Conservation (phyloP, 1,284 basidiomycete species). For the Agaricales sp. region DNA sequence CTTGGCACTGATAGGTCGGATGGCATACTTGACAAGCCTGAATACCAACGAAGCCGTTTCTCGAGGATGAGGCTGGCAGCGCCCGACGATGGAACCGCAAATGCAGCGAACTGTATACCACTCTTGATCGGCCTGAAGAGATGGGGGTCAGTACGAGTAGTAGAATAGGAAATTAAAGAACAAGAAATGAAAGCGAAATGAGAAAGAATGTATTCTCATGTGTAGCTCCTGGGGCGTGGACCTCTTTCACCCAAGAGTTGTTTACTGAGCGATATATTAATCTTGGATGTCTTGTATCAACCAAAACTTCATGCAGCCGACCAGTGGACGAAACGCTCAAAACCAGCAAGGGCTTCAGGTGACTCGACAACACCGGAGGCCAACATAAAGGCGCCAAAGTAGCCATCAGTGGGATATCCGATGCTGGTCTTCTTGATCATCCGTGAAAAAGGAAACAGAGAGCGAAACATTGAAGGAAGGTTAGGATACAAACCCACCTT, state of each 20-base stretch:
- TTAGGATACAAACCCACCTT: constrained; percentile 44
- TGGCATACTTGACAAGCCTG: constrained; percentile 72
- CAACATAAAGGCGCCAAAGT: constrained; percentile 18
- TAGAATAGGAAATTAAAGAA: constrained; percentile 12
- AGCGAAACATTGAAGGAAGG: constrained; percentile 8
- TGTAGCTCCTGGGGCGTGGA: constrained; percentile 75
- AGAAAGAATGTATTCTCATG: constrained; percentile 49
- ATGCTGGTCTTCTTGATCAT: constrained; percentile 85
- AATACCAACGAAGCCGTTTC: constrained; percentile 34
- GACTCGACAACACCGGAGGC: constrained; percentile 13
- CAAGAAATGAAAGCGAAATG: constrained; percentile 6
- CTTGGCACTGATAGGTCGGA: constrained; percentile 57
- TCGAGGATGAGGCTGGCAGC: constrained; percentile 40
- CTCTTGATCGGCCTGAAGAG: constrained; percentile 40
- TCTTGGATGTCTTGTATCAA: constrained; percentile 90
- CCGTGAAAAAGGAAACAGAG: constrained; percentile 26
- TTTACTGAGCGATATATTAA: constrained; percentile 39
- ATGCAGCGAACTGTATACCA: constrained; percentile 62
- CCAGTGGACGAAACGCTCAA: constrained; percentile 16
- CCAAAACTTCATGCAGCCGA: constrained; percentile 26
- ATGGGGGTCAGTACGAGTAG: constrained; percentile 13
- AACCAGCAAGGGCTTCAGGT: constrained; percentile 46
- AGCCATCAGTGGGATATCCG: constrained; percentile 62
- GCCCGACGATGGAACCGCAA: constrained; percentile 71
- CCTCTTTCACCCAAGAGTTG: constrained; percentile 70